Evolutionary conservation across 2,329 filamentous ascomycete species (phyloP).

Genomic region (Fusarium praegraminearum): DNA sequence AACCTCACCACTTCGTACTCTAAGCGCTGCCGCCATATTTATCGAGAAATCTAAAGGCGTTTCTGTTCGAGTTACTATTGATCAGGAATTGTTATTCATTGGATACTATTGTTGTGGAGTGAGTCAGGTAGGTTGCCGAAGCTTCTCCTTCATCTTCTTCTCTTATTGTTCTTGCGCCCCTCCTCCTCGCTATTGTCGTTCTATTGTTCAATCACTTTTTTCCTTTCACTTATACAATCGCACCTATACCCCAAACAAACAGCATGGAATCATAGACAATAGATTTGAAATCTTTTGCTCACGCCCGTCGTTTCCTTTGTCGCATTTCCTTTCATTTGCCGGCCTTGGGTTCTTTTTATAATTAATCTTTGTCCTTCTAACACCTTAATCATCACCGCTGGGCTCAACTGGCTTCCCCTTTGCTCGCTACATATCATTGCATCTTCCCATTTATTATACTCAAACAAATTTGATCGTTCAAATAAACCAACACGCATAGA

Average conservation of each 20-base stretch:
- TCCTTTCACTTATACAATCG: conserved; percentile 28
- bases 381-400: conserved; percentile 26
- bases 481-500: conserved; percentile 48
- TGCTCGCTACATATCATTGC: conserved; percentile 8
- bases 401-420: conserved; percentile 2
- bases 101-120: conserved; percentile 40
- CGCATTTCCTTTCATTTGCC: conserved; percentile 31
- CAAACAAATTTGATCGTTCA: conserved; percentile 27
- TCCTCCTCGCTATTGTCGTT: conserved; percentile 21
- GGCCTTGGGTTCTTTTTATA: conserved; percentile 27
- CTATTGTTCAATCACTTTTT: conserved; percentile 31
- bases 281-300: conserved; percentile 36
- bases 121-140: conserved; percentile 37
- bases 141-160: conserved; percentile 31
- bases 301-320: conserved; percentile 40
- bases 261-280: conserved; percentile 47
- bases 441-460: conserved; percentile 19
- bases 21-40: conserved; percentile 46
- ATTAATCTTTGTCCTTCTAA: conserved; percentile 30
- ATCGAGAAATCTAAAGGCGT: conserved; percentile 30
- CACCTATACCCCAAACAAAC: conserved; percentile 29
- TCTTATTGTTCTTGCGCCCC: conserved; percentile 47
- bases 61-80: conserved; percentile 32
- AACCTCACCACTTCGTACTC: conserved; percentile 23
- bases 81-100: conserved; percentile 38